Base-by-base conservation (phyloP, 768 basidiomycete genomes). In the Podaxis sp. region DNA sequence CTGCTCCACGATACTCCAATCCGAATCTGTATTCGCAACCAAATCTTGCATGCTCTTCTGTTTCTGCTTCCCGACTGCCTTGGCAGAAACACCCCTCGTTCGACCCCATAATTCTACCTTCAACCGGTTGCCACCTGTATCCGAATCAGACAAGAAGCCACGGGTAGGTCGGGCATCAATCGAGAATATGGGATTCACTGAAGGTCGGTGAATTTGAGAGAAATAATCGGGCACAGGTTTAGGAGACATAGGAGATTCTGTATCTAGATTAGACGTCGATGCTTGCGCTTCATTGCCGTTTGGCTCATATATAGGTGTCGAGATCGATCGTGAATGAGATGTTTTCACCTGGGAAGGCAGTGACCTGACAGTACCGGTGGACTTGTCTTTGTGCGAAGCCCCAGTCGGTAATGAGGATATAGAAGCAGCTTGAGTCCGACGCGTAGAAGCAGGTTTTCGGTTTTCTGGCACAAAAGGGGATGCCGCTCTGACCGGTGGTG, bases 201-300 rank as follows among this genome's bases (percentile, higher is more conserved):
- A 96, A 3, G 93, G 90, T 24, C 78, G 81, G 71, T 95, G 94
- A 54, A 92, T 80, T 0, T 85, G 81, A 2, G 95, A 96, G 53
- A 94, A 81, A 72, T 87, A 95, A 69, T 91, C 84, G 2, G 91
- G 77, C 6, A 61, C 63, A 4, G 62, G 48, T 33, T 66, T 20
- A 2, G 65, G 40, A 20, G 64, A 53, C 15, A 51, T 33, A 17
- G 11, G 33, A 52, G 53, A 20, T 15, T 4, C 13, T 26, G 24
- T 11, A 38, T 22, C 15, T 51, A 44, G 11, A 15, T 46, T 20
- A 51, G 36, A 50, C 15, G 37, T 22, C 50, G 51, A 41, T 30
- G 46, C 52, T 50, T 58, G 53, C 22, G 22, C 38, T 11, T 55
- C 41, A 24, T 15, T 41, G 8, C 49, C 36, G 28, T 13, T 56